Percentiles rank a stretch among this genome's conserved stretches.
These are phyloP conservation scores for Choiromyces venosus DNA, from an alignment of 495 filamentous ascomycete species.

Conservation along the genomic window DNA sequence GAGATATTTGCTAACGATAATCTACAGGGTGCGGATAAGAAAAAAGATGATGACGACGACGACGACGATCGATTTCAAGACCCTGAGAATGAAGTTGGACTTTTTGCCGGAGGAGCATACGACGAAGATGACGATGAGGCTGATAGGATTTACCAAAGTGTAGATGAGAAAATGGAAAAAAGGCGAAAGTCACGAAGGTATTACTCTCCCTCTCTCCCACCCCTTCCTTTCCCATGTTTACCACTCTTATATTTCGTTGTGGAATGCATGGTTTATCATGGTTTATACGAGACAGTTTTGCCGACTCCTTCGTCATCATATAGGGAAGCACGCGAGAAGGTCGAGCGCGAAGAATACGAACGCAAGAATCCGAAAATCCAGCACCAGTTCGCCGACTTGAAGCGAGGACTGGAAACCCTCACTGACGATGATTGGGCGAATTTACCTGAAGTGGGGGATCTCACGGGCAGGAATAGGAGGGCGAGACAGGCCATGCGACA, in stretches of 20 bases:
- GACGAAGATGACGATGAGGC: conserved; percentile 97
- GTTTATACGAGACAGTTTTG: conserved; percentile 69
- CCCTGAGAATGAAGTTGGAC: conserved; percentile 91
- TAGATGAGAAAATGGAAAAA: conserved; percentile 95
- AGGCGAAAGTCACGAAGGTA: conserved; percentile 84
- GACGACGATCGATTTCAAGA: conserved; percentile 88
- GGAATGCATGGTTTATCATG: conserved; percentile 64
- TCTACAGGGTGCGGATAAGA: conserved; percentile 62
- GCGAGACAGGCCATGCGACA: conserved; percentile 74
- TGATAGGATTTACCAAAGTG: conserved; percentile 86
- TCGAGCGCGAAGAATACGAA: conserved; percentile 91
- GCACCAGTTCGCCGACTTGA: conserved; percentile 95
- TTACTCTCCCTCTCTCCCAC: conserved; percentile 45
- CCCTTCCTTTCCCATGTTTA: conserved; percentile 26
- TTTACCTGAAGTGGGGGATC: conserved; percentile 89
- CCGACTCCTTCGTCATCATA: conserved; percentile 61
- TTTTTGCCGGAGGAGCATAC: conserved; percentile 90
- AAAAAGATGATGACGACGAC: conserved; percentile 67
- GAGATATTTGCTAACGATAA: conserved; percentile 4
- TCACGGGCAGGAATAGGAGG: conserved; percentile 87
- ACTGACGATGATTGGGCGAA: conserved; percentile 96
- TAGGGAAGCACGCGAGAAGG: conserved; percentile 92
- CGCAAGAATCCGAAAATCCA: conserved; percentile 96
- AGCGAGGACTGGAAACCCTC: conserved; percentile 77
- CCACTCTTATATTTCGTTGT: conserved; percentile 33